Evolutionary conservation across 164 flowering plant species (phyloP), one percentile per base, ranked within the genome.

Genomic region (Magnolia changhungtana): DNA sequence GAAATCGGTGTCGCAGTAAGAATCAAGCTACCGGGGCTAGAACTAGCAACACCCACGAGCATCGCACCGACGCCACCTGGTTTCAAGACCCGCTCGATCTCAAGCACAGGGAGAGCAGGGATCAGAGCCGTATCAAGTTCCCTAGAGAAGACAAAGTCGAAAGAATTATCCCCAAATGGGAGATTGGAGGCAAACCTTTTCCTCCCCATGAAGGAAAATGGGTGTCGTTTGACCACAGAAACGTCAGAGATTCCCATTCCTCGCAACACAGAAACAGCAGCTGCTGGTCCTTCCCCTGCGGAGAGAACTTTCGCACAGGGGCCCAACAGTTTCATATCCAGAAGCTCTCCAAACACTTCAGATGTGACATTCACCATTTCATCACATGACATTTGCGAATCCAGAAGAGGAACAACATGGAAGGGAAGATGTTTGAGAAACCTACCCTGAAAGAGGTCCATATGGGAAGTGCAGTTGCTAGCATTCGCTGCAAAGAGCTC

Each of bases 11-110:
- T 83, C 27, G 93, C 97, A 21, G 93, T 85, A 72, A 90, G 87
- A 19, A 95, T 84, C 85, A 92, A 79, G 72, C 84, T 80, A 71
- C 88, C 83, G 1, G 86, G 78, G 73, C 74, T 70, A 6, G 83
- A 80, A 73, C 75, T 74, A 24, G 81, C 78, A 11, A 67, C 76
- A 74, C 82, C 83, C 16, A 87, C 87, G 67, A 92, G 89, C 83
- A 96, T 75, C 11, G 95, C 96, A 24, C 95, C 99, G 31, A 82
- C 69, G 7, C 95, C 95, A 70, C 96, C 96, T 0, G 99, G 91
- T 20, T 78, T 84, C 73, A 96, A 82, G 63, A 94, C 84, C 2
- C 99, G 96, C 85, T 96, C 99, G 16, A 90, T 85, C 79, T 93
- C 96, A 7, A 87, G 82, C 80, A 91, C 93, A 8, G 92, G 88